Conservation (phyloP, 139 green algal genomes). For the Chlamydomonas incerta region DNA sequence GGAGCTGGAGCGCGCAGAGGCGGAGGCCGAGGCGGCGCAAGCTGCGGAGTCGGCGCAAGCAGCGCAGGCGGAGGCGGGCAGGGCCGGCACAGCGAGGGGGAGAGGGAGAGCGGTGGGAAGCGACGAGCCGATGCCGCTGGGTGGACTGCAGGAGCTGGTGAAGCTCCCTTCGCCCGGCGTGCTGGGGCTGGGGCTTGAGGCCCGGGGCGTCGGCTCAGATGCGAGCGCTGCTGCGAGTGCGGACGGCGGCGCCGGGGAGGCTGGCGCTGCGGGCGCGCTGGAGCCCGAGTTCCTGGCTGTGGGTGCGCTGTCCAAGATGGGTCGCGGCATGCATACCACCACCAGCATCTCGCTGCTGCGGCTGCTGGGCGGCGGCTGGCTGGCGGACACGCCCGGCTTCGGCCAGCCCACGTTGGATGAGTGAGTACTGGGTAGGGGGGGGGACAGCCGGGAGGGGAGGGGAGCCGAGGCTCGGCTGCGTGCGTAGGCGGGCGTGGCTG, state of each 20-base stretch:
- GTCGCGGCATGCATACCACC: slow-evolving; percentile 94
- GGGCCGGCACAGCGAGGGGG: too few relatives aligned
- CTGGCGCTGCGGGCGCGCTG: too few relatives aligned
- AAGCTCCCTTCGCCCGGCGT: background rate
- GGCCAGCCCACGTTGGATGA: slow-evolving; percentile 74
- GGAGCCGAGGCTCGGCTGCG: too few relatives aligned
- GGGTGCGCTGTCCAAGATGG: slow-evolving; percentile 80
- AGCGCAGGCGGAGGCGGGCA: background rate
- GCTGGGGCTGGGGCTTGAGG: background rate
- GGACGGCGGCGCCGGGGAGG: slow-evolving; percentile 1
- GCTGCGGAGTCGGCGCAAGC: too few relatives aligned
- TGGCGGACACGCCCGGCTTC: slow-evolving; percentile 96
- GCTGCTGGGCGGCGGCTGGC: slow-evolving; percentile 78
- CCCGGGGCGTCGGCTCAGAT: background rate
- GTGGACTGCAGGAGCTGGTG: background rate
- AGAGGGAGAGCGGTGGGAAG: too few relatives aligned
- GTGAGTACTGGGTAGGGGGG: too few relatives aligned
- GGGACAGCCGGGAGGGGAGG: too few relatives aligned
- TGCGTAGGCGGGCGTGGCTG: too few relatives aligned
- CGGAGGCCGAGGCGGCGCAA: too few relatives aligned
- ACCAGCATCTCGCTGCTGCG: slow-evolving; percentile 84
- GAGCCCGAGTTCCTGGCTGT: slow-evolving; percentile 66
- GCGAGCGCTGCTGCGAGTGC: background rate
- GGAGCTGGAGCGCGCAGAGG: background rate
- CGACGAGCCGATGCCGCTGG: background rate